Evolutionary conservation across 805 yeast genomes (phyloP), one percentile per base, ranked within the genome.

Genomic region (Metschnikowia noctiluminum): DNA sequence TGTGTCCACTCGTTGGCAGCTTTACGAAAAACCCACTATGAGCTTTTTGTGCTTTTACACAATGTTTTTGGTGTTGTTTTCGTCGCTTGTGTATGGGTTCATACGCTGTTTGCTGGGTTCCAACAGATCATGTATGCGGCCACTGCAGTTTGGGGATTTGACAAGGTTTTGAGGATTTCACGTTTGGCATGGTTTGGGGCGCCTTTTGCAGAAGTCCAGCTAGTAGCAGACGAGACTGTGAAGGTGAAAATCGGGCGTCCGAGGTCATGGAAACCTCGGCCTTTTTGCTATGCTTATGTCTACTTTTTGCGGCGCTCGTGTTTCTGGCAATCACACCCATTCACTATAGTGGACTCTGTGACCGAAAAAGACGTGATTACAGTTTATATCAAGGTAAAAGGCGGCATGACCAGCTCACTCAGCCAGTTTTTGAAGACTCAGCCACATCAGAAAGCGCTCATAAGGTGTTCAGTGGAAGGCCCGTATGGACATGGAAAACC

Each of bases 251-350:
- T 79, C 15, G 61, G 70, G 16, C 75, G 74, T 56, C 85, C 88
- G n/a, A 58, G 58, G 4, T 59, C 57, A 39, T 78, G 83, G 74
- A 68, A 68, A 35, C 67, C 75, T 15, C 65, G 58, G 46, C 84
- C 89, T 1, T 87, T 88, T 15, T 70, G 77, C 13, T 79, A 68
- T 60, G 81, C 75, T 1, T 85, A 71, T 56, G 64, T 87, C 37
- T 77, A 82, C 64, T 81, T 85, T 62, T 52, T 83, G 47, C 68
- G 78, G 39, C 71, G 76, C 15, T 60, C 66, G 2, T 65, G 73
- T 32, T 81, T 84, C 61, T 83, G 84, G 82, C 88, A 85, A 62
- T 79, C 85, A 3, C 89, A 85, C 62, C 91, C 92, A 6, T 85
- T 87, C 65, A 82, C 91, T 1, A 63, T 79, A 8, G 66, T 78